Conservation (phyloP, 305 asterid genomes). For the Vinca major region DNA sequence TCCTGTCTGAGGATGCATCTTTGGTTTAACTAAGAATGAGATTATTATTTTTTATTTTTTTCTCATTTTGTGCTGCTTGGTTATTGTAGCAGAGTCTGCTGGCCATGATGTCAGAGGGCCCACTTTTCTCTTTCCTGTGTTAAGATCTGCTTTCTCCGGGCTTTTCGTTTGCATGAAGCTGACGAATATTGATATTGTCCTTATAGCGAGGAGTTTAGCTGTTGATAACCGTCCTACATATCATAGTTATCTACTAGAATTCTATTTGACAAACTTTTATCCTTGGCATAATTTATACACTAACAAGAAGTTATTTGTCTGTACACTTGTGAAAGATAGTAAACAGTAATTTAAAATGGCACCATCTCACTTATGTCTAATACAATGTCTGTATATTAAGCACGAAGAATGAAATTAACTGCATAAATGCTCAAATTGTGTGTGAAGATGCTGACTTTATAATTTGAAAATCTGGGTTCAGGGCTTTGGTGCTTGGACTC, state of each 20-base stretch:
- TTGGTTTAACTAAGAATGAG: not conserved
- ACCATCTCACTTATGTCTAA: not conserved
- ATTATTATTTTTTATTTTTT: not conserved
- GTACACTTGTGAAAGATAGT: not conserved
- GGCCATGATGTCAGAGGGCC: not conserved
- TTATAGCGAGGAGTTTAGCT: not conserved
- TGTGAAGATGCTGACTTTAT: constrained; percentile 12
- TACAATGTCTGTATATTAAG: not conserved
- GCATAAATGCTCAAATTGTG: too few species aligned
- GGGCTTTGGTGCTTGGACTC: constrained; percentile 73
- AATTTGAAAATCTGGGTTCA: constrained; percentile 27
- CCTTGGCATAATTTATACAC: not conserved
- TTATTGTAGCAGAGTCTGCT: not conserved
- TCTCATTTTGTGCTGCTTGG: not conserved
- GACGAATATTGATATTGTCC: not conserved
- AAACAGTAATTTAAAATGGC: not conserved
- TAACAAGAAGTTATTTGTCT: not conserved
- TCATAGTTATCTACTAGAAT: not conserved
- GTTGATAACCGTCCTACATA: not conserved
- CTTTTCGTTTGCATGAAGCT: not conserved
- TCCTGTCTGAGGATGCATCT: not conserved
- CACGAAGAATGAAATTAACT: not conserved
- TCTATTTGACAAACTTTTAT: not conserved
- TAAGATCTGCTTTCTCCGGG: not conserved
- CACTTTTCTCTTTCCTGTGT: not conserved